Evolutionary conservation across 1,139 yeast species (phyloP).

Genomic region (Yamadazyma aaseri): DNA sequence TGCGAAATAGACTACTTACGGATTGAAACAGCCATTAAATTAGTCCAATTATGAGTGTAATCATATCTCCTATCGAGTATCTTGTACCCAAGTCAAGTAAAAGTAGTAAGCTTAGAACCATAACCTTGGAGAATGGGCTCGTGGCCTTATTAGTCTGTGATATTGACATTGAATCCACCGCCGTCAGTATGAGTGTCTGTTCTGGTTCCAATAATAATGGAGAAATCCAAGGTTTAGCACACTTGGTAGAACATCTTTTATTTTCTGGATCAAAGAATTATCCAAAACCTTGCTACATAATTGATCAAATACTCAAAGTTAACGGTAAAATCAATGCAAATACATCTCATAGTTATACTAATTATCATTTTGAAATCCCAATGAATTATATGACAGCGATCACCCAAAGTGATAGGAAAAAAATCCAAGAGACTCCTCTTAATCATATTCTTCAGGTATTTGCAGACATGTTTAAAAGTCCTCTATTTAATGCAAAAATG

Average conservation of each 20-base stretch:
- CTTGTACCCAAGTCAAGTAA: constrained; percentile 5
- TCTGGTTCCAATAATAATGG: constrained; percentile 69
- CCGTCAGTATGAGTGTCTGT: constrained; percentile 50
- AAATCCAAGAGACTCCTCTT: constrained; percentile 28
- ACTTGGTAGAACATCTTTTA: constrained; percentile 70
- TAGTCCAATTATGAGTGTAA: background rate
- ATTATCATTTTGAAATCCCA: constrained; percentile 61
- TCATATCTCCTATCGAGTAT: constrained; percentile 1
- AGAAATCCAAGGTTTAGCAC: constrained; percentile 59
- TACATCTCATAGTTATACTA: constrained; percentile 65
- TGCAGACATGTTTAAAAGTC: constrained; percentile 49
- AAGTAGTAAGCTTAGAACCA: constrained; percentile 21
- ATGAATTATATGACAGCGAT: constrained; percentile 15
- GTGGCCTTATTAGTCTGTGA: constrained; percentile 54
- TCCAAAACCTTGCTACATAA: constrained; percentile 48
- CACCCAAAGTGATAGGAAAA: constrained; percentile 10
- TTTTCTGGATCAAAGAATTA: constrained; percentile 56
- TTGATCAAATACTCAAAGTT: constrained; percentile 37
- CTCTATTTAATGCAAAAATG: constrained; percentile 43
- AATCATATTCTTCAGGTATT: constrained; percentile 48
- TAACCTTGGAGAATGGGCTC: constrained; percentile 56
- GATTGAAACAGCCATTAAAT: too few species aligned
- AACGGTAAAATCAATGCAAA: constrained; percentile 66
- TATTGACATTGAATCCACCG: constrained; percentile 45
- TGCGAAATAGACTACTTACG: too few species aligned